These are phyloP conservation scores for Thalassiosira oceanica DNA, from an alignment of 352 stramenopile genomes.

Conservation along the genomic window DNA sequence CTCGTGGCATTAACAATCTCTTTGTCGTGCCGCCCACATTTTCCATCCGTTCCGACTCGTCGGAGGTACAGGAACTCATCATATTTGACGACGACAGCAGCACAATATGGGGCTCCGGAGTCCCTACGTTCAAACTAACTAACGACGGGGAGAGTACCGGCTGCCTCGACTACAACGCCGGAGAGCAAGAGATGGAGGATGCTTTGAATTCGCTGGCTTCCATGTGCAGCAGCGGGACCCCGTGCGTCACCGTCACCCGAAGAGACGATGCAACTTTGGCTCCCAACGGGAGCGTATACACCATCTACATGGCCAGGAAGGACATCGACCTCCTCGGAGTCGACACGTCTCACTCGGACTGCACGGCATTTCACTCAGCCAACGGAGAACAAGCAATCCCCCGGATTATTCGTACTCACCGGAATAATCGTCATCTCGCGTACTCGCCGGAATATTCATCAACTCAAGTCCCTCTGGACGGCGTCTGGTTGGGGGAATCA, in stretches of 20 bases:
- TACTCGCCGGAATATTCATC: constrained; percentile 31
- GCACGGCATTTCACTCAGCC: constrained; percentile 33
- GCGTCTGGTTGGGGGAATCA: constrained; percentile 44
- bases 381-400: constrained; percentile 37
- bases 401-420: constrained; percentile 25
- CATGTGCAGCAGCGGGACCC: constrained; percentile 27
- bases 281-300: constrained; percentile 71
- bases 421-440: constrained; percentile 22
- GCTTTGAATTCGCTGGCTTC: constrained; percentile 46
- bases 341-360: constrained; percentile 40
- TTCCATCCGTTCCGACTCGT: constrained; percentile 53
- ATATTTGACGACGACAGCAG: constrained; percentile 57
- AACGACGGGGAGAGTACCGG: constrained; percentile 40
- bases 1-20: constrained; percentile 28
- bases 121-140: constrained; percentile 49
- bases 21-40: constrained; percentile 66
- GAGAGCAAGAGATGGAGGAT: constrained; percentile 68
- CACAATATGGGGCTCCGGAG: constrained; percentile 46
- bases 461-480: constrained; percentile 41
- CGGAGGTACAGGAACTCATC: constrained; percentile 69
- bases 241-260: constrained; percentile 74
- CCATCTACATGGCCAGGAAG: constrained; percentile 57
- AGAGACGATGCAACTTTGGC: constrained; percentile 56
- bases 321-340: constrained; percentile 27
- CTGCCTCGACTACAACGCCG: constrained; percentile 64